These are phyloP conservation scores for Penicillium nucicola DNA, from an alignment of 495 filamentous ascomycete genomes.

Conservation along the genomic window DNA sequence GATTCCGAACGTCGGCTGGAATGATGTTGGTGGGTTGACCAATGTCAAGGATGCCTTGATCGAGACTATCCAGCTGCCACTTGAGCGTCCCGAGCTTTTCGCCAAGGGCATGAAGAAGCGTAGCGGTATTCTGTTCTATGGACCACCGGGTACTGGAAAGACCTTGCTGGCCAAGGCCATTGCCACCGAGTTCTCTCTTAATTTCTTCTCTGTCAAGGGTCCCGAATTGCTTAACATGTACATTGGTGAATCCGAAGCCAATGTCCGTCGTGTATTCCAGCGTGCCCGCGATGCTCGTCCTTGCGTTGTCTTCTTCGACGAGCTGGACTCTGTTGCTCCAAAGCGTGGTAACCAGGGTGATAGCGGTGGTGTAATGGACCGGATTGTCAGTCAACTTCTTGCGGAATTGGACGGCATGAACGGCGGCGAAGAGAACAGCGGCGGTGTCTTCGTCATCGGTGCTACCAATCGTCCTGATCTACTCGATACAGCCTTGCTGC, in stretches of 20 bases:
- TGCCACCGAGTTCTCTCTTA: constrained; percentile 95
- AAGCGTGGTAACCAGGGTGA: constrained; percentile 98
- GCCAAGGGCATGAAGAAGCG: constrained; percentile 99
- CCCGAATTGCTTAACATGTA: constrained; percentile 99
- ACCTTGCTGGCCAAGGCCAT: constrained; percentile 96
- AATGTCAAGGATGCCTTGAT: constrained; percentile 95
- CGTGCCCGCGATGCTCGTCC: constrained; percentile 91
- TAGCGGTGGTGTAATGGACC: constrained; percentile 97
- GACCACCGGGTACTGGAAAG: constrained; percentile 94
- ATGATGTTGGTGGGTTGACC: constrained; percentile 89
- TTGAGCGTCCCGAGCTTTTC: constrained; percentile 91
- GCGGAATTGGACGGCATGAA: constrained; percentile 98
- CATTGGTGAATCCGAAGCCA: constrained; percentile 97
- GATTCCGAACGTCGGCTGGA: constrained; percentile 95
- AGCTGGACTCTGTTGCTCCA: constrained; percentile 93
- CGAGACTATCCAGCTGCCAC: constrained; percentile 93
- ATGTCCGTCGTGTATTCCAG: constrained; percentile 94
- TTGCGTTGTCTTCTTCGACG: constrained; percentile 98
- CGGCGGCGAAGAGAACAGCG: constrained; percentile 76
- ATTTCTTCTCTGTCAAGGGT: constrained; percentile 98
- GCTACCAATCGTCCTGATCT: constrained; percentile 95
- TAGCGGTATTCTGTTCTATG: constrained; percentile 96
- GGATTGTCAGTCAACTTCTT: constrained; percentile 92
- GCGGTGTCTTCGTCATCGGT: constrained; percentile 96
- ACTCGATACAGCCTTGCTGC: constrained; percentile 83